A percentile compares a stretch with the other conserved stretches of the same genome.
These are phyloP conservation scores for Aspergillus unguis DNA, from an alignment of 2,329 filamentous ascomycete species.

Conservation along the genomic window DNA sequence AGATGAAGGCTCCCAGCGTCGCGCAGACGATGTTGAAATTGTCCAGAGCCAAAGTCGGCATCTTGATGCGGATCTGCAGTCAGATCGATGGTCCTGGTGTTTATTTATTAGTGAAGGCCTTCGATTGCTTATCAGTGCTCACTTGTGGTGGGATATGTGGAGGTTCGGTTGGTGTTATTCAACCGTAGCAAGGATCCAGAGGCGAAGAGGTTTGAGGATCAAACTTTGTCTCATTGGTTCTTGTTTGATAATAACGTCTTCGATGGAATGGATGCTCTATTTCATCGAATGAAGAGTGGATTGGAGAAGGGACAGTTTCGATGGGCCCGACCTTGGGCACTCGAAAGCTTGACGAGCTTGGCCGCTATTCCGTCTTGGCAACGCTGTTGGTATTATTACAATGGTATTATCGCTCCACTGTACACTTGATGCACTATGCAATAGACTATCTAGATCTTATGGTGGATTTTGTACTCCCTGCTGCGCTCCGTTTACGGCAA, in stretches of 20 bases:
- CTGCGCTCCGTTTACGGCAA: constrained; percentile 68
- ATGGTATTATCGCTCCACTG: too few species aligned
- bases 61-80: constrained; percentile 22
- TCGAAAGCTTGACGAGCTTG: not conserved
- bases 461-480: constrained; percentile 26
- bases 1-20: constrained; percentile 80
- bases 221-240: constrained; percentile 18
- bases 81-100: not conserved
- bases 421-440: not conserved
- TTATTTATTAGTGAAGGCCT: not conserved
- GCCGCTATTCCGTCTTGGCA: too few species aligned
- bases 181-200: constrained; percentile 30
- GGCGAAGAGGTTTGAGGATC: not conserved
- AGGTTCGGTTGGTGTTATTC: constrained; percentile 33
- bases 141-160: not conserved
- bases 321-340: not conserved
- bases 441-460: too few species aligned
- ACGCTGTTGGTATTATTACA: not conserved
- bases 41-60: constrained; percentile 62
- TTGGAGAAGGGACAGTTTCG: not conserved
- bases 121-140: not conserved
- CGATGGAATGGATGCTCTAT: not conserved
- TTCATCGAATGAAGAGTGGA: not conserved
- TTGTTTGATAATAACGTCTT: not conserved
- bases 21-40: constrained; percentile 85